Conservation (phyloP, 2,329 filamentous ascomycete genomes). For the Monilinia polystroma region DNA sequence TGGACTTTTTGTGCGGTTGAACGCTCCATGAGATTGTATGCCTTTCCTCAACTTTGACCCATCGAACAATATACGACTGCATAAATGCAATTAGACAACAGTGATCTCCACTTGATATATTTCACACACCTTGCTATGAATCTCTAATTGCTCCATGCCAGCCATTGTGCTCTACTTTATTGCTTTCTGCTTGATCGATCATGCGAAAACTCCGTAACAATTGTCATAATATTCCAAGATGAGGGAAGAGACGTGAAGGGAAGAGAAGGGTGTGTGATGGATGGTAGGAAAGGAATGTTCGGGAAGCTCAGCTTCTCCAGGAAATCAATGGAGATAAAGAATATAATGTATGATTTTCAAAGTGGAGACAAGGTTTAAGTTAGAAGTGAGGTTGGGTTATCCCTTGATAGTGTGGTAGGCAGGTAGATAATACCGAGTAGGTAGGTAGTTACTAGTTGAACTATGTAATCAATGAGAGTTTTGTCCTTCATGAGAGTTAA, state of each 20-base stretch:
- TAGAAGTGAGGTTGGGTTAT: neutral
- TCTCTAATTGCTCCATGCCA: slow-evolving; percentile 93
- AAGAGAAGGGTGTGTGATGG: neutral
- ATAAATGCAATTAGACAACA: slow-evolving; percentile 26
- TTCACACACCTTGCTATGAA: slow-evolving; percentile 84
- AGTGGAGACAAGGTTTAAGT: slow-evolving; percentile 4
- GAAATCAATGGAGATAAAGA: neutral
- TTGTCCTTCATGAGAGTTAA: no score
- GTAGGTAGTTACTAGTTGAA: no score
- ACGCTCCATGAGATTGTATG: slow-evolving; percentile 97
- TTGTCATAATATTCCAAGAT: neutral
- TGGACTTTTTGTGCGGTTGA: slow-evolving; percentile 95
- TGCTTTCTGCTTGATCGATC: slow-evolving; percentile 7
- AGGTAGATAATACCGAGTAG: neutral
- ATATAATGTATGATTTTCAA: neutral
- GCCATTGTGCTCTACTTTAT: slow-evolving; percentile 77
- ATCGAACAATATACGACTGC: slow-evolving; percentile 96
- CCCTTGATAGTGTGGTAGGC: neutral
- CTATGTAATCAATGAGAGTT: no score
- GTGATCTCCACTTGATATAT: neutral
- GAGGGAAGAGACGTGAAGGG: neutral
- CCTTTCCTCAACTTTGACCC: slow-evolving; percentile 86
- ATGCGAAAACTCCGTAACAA: neutral
- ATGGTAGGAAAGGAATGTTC: neutral
- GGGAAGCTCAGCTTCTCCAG: neutral